Conservation (phyloP, 2,329 filamentous ascomycete genomes). For the Zymoseptoria pseudotritici region DNA sequence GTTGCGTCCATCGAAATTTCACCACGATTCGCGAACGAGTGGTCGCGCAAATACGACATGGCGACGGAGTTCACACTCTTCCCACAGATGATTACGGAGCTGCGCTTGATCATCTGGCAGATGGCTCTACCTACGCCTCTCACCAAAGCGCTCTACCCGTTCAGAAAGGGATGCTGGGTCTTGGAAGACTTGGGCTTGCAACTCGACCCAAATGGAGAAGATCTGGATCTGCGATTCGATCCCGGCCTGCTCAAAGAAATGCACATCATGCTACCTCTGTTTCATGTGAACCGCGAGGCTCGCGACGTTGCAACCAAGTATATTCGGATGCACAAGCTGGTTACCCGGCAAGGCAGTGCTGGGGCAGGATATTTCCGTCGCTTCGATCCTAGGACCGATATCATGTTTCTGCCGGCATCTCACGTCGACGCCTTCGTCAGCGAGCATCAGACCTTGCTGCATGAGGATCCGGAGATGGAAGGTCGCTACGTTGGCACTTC, state of each 20-base stretch:
- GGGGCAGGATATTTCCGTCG: neutral
- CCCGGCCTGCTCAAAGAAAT: neutral
- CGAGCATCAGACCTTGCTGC: neutral
- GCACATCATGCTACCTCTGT: neutral
- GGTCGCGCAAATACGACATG: neutral
- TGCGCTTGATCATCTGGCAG: conserved; percentile 1
- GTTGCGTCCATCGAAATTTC: too few species aligned
- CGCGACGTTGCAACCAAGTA: conserved; percentile 1
- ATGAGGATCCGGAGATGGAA: neutral
- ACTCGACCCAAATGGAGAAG: conserved; percentile 3
- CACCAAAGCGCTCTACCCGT: neutral
- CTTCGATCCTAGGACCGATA: neutral
- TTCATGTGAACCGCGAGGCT: conserved; percentile 2
- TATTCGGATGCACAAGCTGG: neutral
- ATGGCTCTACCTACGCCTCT: neutral
- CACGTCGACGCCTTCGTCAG: neutral
- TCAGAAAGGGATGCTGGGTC: neutral
- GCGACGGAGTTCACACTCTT: conserved; percentile 3
- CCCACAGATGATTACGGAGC: conserved; percentile 2
- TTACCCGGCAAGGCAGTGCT: neutral
- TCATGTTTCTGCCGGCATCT: neutral
- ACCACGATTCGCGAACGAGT: too few species aligned
- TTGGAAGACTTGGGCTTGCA: conserved; percentile 2
- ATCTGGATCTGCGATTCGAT: neutral
- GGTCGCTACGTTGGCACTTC: neutral